A percentile compares a stretch with the other conserved stretches of the same genome.
Evolutionary conservation across 768 basidiomycete species (phyloP).

Genomic region (Mrakia blollopis): DNA sequence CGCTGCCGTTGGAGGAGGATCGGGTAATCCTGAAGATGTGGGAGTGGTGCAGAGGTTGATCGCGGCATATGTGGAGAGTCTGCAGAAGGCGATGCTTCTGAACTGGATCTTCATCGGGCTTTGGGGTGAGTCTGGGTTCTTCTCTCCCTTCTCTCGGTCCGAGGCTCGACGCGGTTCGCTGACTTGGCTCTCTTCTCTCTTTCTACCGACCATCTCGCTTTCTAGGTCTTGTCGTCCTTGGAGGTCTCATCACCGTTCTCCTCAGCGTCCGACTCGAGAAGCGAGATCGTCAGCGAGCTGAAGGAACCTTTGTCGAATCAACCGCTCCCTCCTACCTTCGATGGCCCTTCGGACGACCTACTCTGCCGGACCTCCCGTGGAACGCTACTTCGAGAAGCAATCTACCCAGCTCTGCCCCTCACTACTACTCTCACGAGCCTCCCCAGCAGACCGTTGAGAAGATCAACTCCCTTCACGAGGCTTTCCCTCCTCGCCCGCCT

Average conservation of each 20-base stretch:
- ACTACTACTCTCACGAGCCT: neutral
- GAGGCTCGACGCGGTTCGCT: too few relatives aligned
- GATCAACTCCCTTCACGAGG: neutral
- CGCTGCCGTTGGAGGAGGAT: conserved; percentile 62
- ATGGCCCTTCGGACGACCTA: neutral
- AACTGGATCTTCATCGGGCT: conserved; percentile 68
- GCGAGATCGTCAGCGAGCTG: neutral
- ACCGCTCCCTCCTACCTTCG: neutral
- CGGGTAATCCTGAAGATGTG: conserved; percentile 53
- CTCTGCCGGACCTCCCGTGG: neutral
- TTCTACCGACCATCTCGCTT: too few relatives aligned
- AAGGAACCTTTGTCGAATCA: neutral
- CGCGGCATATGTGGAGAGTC: conserved; percentile 61
- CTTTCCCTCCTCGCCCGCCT: neutral
- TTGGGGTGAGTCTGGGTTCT: neutral
- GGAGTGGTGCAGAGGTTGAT: conserved; percentile 66
- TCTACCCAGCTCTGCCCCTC: neutral
- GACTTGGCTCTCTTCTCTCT: neutral
- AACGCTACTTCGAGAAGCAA: neutral
- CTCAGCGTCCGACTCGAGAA: conserved; percentile 20
- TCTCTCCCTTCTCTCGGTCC: neutral
- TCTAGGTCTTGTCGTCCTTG: conserved; percentile 62
- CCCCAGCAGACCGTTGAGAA: neutral
- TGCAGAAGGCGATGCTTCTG: conserved; percentile 77
- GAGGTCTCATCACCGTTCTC: conserved; percentile 51